These are phyloP conservation scores for Erodium chrysanthum DNA, from an alignment of 441 rosid species.

Conservation along the genomic window DNA sequence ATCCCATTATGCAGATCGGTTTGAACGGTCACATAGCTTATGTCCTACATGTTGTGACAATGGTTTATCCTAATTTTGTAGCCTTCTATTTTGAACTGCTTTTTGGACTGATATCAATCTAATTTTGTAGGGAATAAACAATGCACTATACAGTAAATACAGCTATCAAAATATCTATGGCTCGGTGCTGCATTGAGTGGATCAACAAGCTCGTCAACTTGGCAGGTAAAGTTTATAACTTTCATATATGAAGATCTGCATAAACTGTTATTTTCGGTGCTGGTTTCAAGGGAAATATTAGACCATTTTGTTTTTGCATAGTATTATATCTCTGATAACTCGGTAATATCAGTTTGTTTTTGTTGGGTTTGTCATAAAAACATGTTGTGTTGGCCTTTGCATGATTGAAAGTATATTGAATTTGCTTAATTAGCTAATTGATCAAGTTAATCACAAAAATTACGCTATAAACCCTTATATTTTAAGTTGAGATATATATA, in stretches of 20 bases:
- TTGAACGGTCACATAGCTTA: too few species aligned
- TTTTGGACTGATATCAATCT: not conserved
- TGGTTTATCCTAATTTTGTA: not conserved
- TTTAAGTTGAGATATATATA: too few species aligned
- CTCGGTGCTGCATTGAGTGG: not conserved
- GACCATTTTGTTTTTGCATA: not conserved
- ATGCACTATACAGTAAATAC: too few species aligned
- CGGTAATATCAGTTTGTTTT: not conserved
- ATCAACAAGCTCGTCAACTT: not conserved
- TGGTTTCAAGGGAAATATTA: not conserved
- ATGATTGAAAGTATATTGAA: too few species aligned
- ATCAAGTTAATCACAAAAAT: too few species aligned
- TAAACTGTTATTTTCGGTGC: not conserved
- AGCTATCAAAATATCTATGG: too few species aligned
- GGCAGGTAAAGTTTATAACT: not conserved
- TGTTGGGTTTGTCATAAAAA: not conserved
- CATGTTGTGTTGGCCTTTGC: not conserved
- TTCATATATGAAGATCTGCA: not conserved
- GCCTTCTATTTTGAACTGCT: not conserved
- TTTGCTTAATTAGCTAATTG: too few species aligned
- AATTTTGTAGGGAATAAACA: not conserved
- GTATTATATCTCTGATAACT: not conserved
- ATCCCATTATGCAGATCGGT: too few species aligned
- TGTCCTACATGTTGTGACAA: too few species aligned
- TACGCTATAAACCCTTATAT: too few species aligned